Evolutionary conservation across 805 yeast species (phyloP).

Genomic region (Candida endomychidarum): DNA sequence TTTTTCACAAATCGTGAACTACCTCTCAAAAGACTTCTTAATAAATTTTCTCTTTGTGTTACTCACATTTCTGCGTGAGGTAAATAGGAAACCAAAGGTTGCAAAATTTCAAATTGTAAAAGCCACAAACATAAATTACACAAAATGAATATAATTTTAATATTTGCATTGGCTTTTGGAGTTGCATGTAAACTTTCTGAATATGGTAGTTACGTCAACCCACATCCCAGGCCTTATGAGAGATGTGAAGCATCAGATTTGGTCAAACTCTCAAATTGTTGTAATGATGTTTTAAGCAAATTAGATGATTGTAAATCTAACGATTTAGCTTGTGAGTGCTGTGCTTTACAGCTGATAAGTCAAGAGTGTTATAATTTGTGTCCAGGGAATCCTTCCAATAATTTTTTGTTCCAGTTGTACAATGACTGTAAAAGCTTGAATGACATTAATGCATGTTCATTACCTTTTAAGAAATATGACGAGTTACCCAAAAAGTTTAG

Average conservation of each 20-base stretch:
- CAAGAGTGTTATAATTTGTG: conserved; percentile 48
- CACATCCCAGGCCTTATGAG: conserved; percentile 42
- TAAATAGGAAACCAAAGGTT: no score
- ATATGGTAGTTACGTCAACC: conserved; percentile 41
- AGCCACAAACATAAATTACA: conserved; percentile 5
- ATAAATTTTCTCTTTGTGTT: no score
- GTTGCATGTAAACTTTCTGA: conserved; percentile 12
- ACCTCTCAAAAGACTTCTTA: no score
- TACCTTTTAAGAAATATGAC: conserved; percentile 46
- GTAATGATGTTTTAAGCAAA: conserved; percentile 45
- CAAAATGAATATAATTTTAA: background rate
- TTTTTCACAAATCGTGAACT: no score
- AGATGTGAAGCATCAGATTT: conserved; percentile 47
- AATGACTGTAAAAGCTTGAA: conserved; percentile 47
- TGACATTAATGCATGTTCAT: conserved; percentile 51
- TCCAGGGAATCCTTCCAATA: conserved; percentile 48
- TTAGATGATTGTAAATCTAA: conserved; percentile 53
- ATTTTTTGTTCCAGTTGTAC: conserved; percentile 44
- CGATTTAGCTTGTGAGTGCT: conserved; percentile 57
- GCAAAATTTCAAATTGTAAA: conserved; percentile 1
- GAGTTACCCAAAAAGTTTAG: conserved; percentile 4
- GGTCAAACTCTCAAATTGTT: conserved; percentile 42
- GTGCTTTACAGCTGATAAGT: conserved; percentile 51
- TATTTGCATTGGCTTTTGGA: background rate
- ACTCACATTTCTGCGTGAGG: no score